Evolutionary conservation across 331 rosid genomes (phyloP).

Genomic region (Quercus tomentella): DNA sequence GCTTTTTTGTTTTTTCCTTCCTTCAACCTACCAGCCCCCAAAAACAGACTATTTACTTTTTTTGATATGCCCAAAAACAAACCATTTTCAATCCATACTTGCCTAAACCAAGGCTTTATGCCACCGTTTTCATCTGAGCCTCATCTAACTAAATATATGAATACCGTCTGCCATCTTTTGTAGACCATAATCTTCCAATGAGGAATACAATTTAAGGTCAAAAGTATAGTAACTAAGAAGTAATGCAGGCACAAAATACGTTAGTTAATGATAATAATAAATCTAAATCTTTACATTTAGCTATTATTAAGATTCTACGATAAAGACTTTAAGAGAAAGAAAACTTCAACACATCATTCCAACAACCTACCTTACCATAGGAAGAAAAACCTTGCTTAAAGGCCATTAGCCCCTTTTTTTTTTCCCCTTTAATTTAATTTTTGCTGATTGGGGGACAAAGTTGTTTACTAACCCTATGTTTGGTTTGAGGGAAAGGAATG

Average conservation of each 20-base stretch:
- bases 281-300: background rate
- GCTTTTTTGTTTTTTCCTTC: background rate
- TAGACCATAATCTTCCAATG: constrained; percentile 2
- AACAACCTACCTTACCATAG: background rate
- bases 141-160: constrained; percentile 14
- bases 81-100: background rate
- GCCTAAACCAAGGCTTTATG: too few relatives aligned
- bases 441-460: too few relatives aligned
- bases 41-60: too few relatives aligned
- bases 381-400: too few relatives aligned
- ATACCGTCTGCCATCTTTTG: background rate
- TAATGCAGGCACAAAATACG: background rate
- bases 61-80: background rate
- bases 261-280: background rate
- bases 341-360: background rate
- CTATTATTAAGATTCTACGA: background rate
- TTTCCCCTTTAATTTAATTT: too few relatives aligned
- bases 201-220: background rate
- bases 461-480: too few relatives aligned
- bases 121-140: constrained; percentile 10
- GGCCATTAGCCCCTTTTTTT: too few relatives aligned
- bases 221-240: constrained; percentile 8
- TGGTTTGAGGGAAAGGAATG: too few relatives aligned
- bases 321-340: background rate
- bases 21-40: background rate